Percentiles rank a stretch among this genome's conserved stretches.
These are phyloP conservation scores for Hericium alpestre DNA, from an alignment of 768 basidiomycete species.

Conservation along the genomic window DNA sequence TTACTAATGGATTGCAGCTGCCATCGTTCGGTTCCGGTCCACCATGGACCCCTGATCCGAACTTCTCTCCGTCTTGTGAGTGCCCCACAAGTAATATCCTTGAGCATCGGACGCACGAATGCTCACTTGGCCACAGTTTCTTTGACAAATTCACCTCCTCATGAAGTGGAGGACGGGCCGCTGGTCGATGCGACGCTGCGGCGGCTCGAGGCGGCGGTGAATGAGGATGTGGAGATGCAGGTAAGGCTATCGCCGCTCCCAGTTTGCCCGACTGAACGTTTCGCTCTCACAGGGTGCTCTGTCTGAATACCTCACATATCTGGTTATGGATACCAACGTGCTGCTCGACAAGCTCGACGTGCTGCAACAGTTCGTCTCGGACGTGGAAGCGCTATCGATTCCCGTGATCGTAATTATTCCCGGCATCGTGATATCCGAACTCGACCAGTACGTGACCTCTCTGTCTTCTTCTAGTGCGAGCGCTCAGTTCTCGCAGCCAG, in stretches of 20 bases:
- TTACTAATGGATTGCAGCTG: not conserved
- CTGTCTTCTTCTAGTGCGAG: not conserved
- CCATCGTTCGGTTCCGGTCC: not conserved
- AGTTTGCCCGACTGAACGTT: not conserved
- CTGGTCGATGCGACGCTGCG: slow-evolving; percentile 31
- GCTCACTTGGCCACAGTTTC: too few species aligned
- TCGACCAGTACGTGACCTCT: slow-evolving; percentile 51
- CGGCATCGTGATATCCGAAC: slow-evolving; percentile 63
- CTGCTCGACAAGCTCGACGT: slow-evolving; percentile 57
- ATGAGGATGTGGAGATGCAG: slow-evolving; percentile 67
- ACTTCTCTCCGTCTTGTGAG: not conserved
- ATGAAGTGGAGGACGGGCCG: not conserved
- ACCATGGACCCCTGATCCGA: not conserved
- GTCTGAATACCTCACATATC: slow-evolving; percentile 23
- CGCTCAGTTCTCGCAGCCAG: slow-evolving; percentile 4
- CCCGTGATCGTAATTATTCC: slow-evolving; percentile 61
- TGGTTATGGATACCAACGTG: slow-evolving; percentile 76
- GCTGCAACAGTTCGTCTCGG: slow-evolving; percentile 52
- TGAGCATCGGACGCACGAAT: not conserved
- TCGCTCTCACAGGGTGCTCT: not conserved
- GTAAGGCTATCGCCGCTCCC: slow-evolving; percentile 24
- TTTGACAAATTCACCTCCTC: not conserved
- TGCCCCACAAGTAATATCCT: not conserved
- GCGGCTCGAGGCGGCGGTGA: slow-evolving; percentile 44
- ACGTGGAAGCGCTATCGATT: slow-evolving; percentile 39